Conservation (phyloP, 139 green algal genomes). For the Tetraselmis chui region DNA sequence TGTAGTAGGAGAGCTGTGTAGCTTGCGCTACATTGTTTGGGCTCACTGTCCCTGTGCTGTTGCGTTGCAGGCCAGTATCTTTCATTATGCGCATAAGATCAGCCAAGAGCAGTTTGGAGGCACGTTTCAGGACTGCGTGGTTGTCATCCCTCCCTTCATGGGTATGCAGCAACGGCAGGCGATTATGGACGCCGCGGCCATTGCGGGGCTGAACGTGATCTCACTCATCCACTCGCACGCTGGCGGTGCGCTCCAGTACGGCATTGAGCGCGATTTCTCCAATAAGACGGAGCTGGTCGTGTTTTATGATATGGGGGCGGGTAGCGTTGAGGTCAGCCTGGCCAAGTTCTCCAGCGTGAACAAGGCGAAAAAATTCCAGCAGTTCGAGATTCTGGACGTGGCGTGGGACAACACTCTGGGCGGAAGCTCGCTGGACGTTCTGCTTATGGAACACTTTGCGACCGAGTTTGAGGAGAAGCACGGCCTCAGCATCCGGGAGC, state of each 20-base stretch:
- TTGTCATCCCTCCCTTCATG: constrained; percentile 84
- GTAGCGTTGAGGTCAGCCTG: constrained; percentile 62
- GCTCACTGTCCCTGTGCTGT: neutral
- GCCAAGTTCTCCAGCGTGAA: constrained; percentile 72
- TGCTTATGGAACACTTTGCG: constrained; percentile 86
- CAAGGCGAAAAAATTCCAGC: constrained; percentile 60
- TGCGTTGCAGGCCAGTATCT: constrained; percentile 58
- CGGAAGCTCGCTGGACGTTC: constrained; percentile 70
- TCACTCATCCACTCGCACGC: constrained; percentile 79
- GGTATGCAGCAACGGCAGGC: constrained; percentile 72
- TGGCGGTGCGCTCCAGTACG: constrained; percentile 93
- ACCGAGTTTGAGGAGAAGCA: constrained; percentile 70
- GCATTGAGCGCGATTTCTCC: constrained; percentile 87
- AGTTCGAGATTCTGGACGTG: constrained; percentile 89
- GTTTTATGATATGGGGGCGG: constrained; percentile 90
- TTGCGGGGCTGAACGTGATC: constrained; percentile 78
- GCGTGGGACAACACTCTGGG: constrained; percentile 79
- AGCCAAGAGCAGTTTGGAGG: constrained; percentile 55
- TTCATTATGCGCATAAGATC: constrained; percentile 81
- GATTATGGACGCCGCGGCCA: constrained; percentile 68
- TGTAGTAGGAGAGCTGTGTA: too few species aligned
- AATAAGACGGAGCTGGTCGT: constrained; percentile 76
- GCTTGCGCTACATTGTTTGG: neutral
- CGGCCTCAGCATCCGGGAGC: constrained; percentile 38
- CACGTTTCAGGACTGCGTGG: constrained; percentile 69